These are phyloP conservation scores for Plantago major DNA, from an alignment of 257 asterid species.

Conservation along the genomic window DNA sequence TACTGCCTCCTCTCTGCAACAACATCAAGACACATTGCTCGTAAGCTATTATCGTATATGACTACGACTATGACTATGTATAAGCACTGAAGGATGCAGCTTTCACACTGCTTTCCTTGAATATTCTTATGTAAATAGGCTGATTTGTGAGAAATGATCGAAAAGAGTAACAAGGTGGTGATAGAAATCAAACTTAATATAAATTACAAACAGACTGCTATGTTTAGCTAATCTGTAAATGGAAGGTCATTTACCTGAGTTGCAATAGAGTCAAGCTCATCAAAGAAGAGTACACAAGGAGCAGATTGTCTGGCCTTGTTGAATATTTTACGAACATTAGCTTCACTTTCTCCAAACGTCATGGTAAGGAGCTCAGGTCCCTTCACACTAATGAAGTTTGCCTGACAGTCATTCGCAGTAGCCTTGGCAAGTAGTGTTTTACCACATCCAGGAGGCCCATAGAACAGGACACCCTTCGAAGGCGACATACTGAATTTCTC, in stretches of 20 bases:
- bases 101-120: no score
- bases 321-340: no score
- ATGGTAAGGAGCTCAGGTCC: no score
- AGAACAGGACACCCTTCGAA: constrained; percentile 60
- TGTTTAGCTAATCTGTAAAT: background rate
- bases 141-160: no score
- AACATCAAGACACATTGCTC: background rate
- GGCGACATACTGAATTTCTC: constrained; percentile 67
- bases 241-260: constrained; percentile 40
- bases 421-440: constrained; percentile 67
- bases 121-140: no score
- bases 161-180: no score
- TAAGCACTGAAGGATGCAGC: background rate
- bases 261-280: constrained; percentile 64
- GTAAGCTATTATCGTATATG: no score
- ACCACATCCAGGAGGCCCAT: constrained; percentile 74
- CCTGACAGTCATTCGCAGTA: constrained; percentile 62
- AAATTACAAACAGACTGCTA: background rate
- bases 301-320: no score
- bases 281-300: constrained; percentile 65
- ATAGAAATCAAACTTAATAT: no score
- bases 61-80: background rate
- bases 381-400: constrained; percentile 55
- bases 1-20: constrained; percentile 53
- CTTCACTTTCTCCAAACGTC: no score